A percentile compares a stretch with the other conserved stretches of the same genome.
Evolutionary conservation across 257 asterid species (phyloP).

Genomic region (Solanum etuberosum): DNA sequence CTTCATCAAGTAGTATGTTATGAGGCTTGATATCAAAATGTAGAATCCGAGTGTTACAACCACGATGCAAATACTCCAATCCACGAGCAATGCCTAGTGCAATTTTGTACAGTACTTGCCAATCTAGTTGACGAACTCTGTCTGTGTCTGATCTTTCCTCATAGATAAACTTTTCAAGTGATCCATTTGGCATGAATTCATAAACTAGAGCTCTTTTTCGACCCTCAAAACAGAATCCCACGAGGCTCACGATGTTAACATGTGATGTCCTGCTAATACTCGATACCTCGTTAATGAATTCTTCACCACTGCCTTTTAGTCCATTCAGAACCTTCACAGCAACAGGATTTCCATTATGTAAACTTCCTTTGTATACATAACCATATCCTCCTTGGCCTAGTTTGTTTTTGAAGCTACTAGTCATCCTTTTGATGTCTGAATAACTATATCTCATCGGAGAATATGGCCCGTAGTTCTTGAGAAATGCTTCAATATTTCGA

Average conservation of each 20-base stretch:
- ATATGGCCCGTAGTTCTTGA: background rate
- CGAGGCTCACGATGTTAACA: slow-evolving; percentile 22
- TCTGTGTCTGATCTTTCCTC: background rate
- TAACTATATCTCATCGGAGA: slow-evolving; percentile 12
- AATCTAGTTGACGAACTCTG: background rate
- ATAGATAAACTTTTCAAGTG: slow-evolving; percentile 21
- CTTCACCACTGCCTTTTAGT: slow-evolving; percentile 2
- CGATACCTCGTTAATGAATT: background rate
- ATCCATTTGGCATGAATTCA: slow-evolving; percentile 35
- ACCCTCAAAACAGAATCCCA: slow-evolving; percentile 31
- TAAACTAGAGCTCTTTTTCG: slow-evolving; percentile 23
- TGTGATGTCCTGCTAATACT: slow-evolving; percentile 38
- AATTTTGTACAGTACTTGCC: slow-evolving; percentile 5
- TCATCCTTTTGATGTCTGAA: slow-evolving; percentile 17
- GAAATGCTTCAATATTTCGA: background rate
- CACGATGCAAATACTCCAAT: slow-evolving; percentile 23
- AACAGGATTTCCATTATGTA: slow-evolving; percentile 8
- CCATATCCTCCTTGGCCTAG: slow-evolving; percentile 38
- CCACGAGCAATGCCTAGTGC: slow-evolving; percentile 28
- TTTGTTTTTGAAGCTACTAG: slow-evolving; percentile 1
- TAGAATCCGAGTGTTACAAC: slow-evolving; percentile 16
- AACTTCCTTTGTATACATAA: slow-evolving; percentile 15
- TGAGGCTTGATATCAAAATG: slow-evolving; percentile 32
- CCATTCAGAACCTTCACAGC: slow-evolving; percentile 23
- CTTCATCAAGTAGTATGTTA: slow-evolving; percentile 19